Evolutionary conservation across 192 early-diverging fungal species (phyloP).

Genomic region (Backusella liffmaniae): DNA sequence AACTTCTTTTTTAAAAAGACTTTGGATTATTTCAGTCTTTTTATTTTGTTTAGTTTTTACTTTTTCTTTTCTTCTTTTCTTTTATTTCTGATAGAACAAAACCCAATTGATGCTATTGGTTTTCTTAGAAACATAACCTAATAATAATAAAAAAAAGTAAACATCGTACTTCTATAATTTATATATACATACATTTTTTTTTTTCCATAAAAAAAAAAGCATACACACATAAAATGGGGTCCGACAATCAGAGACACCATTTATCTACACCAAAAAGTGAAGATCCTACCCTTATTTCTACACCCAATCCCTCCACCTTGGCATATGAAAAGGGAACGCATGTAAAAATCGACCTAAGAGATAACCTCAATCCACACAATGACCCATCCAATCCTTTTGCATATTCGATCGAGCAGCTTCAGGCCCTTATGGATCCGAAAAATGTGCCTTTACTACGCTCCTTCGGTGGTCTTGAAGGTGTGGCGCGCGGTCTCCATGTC

Average conservation of each 20-base stretch:
- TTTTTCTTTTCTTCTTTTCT: neutral
- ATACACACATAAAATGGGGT: neutral
- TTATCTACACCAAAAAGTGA: slow-evolving; percentile 10
- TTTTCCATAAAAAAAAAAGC: neutral
- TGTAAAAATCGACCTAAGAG: slow-evolving; percentile 10
- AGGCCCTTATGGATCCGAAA: slow-evolving; percentile 56
- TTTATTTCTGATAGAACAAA: neutral
- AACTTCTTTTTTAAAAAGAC: slow-evolving; percentile 11
- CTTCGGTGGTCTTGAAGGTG: slow-evolving; percentile 50
- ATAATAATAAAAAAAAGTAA: neutral
- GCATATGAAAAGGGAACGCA: neutral
- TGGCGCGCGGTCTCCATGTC: slow-evolving; percentile 46
- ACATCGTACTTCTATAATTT: neutral
- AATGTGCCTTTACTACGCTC: slow-evolving; percentile 35
- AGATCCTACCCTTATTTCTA: slow-evolving; percentile 9
- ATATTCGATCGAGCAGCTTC: slow-evolving; percentile 45
- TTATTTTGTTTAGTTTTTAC: neutral
- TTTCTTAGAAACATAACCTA: neutral
- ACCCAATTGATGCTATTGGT: neutral
- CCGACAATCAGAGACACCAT: neutral
- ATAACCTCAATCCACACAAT: slow-evolving; percentile 25
- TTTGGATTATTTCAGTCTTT: slow-evolving; percentile 4
- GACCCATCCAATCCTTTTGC: slow-evolving; percentile 47
- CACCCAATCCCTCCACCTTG: neutral
- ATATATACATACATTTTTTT: neutral